Base-by-base conservation (phyloP, 2,329 filamentous ascomycete species). In the Penicillium sp. region DNA sequence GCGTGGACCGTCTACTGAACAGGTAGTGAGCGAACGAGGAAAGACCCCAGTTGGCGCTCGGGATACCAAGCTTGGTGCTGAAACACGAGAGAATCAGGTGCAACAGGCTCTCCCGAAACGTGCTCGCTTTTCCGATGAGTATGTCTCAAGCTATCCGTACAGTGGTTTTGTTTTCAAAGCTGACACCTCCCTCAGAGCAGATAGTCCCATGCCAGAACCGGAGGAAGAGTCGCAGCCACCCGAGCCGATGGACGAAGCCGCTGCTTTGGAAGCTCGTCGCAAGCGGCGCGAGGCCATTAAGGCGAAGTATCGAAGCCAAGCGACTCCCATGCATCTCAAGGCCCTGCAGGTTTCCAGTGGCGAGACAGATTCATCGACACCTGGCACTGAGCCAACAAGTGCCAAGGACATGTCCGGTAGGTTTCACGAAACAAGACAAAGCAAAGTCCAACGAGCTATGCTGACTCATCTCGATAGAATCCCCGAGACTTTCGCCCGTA, bases 251-350 rank as follows among this genome's bases (percentile, higher is more conserved):
- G 89, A 96, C 73, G 90, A 96, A 78, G 90, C 89, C 62, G 88
- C 90, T 66, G 83, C 94, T 70, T 90, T 96, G 69, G 90, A 96
- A 75, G 88, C 92, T 69, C 89, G 93, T 56, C 89, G 92, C 31
- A 92, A 89, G 72, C 87, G 90, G 59, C 88, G 93, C 65, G 91
- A 95, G 78, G 91, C 91, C 64, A 89, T 96, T 63, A 85, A 92
- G 72, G 89, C 91, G 73, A 96, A 92, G 79, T 89, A 92, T 69
- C 87, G 87, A 75, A 80, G 76, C 47, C 87, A 89, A 69, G 85
- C 87, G 53, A 88, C 88, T 51, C 89, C 90, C 53, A 82, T 94
- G 69, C 84, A 90, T 60, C 86, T 94, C 62, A 88, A 93, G 77
- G 89, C 89, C 59, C 80, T 94, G 40, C 86, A 88, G 64, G 82